Evolutionary conservation across 1,284 basidiomycete genomes (phyloP).

Genomic region (Porogramme epimiltina): DNA sequence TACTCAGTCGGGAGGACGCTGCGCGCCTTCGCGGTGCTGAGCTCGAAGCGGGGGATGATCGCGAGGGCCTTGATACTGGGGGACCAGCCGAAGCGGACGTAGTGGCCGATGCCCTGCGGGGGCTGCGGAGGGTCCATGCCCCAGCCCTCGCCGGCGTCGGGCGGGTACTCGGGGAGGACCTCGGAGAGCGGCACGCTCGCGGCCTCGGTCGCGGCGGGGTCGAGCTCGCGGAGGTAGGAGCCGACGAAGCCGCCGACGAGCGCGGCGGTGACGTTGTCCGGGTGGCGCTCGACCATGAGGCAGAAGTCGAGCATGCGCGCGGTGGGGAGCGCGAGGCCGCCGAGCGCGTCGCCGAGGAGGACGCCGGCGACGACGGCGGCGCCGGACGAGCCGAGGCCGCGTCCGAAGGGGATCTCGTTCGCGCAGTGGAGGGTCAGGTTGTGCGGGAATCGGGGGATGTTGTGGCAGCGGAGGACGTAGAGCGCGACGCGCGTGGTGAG

Average conservation of each 20-base stretch:
- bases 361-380: constrained; percentile 98
- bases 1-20: constrained; percentile 86
- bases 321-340: constrained; percentile 68
- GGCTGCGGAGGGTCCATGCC: constrained; percentile 87
- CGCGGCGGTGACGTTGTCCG: constrained; percentile 98
- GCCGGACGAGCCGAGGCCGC: constrained; percentile 95
- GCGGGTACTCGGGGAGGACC: constrained; percentile 95
- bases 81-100: constrained; percentile 90
- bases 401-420: constrained; percentile 97
- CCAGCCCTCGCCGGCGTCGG: constrained; percentile 91
- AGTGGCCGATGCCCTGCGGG: constrained; percentile 92
- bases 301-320: constrained; percentile 92
- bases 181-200: constrained; percentile 94
- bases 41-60: constrained; percentile 94
- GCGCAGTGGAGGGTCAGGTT: constrained; percentile 75
- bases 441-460: constrained; percentile 74
- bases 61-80: constrained; percentile 89
- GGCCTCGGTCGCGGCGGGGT: constrained; percentile 72
- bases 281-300: constrained; percentile 98
- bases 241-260: constrained; percentile 98
- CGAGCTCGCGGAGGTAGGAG: constrained; percentile 91
- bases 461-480: constrained; percentile 92
- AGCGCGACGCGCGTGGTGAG: constrained; percentile 97
- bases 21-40: constrained; percentile 94
- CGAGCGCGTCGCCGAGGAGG: constrained; percentile 85